phyloP scores from a whole-genome alignment of 1,284 basidiomycete genomes.

The Ganoderma sinense region DNA sequence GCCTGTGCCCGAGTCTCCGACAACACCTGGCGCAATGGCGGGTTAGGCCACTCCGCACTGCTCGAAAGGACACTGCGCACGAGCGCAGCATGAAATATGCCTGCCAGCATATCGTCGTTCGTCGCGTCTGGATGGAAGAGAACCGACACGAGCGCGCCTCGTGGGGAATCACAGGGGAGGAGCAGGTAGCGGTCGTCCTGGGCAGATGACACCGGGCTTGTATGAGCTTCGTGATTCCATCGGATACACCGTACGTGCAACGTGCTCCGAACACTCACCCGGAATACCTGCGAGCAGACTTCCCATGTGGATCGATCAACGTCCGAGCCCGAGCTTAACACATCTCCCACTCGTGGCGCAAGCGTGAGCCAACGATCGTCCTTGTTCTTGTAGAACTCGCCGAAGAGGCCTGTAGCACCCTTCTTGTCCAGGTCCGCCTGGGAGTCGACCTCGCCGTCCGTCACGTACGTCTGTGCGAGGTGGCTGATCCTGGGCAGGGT shows the following conservation, averaged over 20 bases:
- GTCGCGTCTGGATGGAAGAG: constrained; percentile 39
- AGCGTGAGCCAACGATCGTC: constrained; percentile 33
- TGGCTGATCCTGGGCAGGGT: constrained; percentile 37
- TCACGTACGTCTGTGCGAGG: constrained; percentile 35
- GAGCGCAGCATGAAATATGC: constrained; percentile 39
- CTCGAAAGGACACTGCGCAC: constrained; percentile 27
- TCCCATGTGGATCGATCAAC: constrained; percentile 34
- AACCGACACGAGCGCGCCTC: constrained; percentile 26
- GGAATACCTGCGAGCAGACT: constrained; percentile 35
- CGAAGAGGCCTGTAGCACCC: constrained; percentile 36
- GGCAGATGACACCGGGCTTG: constrained; percentile 10
- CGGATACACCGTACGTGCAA: neutral
- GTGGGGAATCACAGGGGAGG: constrained; percentile 31
- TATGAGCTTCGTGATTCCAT: constrained; percentile 8
- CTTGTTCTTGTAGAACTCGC: constrained; percentile 41
- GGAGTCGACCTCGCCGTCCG: constrained; percentile 25
- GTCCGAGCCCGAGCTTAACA: constrained; percentile 27
- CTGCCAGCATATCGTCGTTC: constrained; percentile 38
- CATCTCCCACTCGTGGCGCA: constrained; percentile 37
- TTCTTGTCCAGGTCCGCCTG: constrained; percentile 34
- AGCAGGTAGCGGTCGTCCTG: constrained; percentile 41
- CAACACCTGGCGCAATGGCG: constrained; percentile 22
- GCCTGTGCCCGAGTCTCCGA: constrained; percentile 29
- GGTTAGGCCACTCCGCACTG: neutral
- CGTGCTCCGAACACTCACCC: constrained; percentile 30